Evolutionary conservation across 306 rosid species (phyloP), one percentile per base, ranked within the genome.

Genomic region (Canavalia gladiata): DNA sequence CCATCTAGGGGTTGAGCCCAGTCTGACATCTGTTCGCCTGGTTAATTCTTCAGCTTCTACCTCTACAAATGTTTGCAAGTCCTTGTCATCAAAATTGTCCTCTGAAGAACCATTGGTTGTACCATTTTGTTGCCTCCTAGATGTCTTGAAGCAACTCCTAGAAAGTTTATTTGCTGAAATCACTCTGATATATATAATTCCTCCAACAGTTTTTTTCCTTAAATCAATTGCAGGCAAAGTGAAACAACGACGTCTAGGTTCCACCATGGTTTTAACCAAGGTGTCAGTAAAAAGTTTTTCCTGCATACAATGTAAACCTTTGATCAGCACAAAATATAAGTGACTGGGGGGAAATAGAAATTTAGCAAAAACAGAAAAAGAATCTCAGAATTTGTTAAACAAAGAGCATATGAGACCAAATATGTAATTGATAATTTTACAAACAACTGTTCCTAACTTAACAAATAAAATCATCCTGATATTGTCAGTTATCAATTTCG

Each of bases 241-340:
- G 82, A 86, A 87, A 85, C 99, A 96, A 6, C 94, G 96, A 5
- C 98, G 93, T 37, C 90, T 94, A 88, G 99, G 98, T 84, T 96
- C 99, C 80, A 96, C 99, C 99, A 93, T 96, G 10, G 97, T 96
- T 83, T 90, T 96, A 42, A 82, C 90, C 82, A 96, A 70, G 45
- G 95, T 88, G 52, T 96, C 99, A 6, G 90, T 85, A 35, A 89
- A 88, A 81, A 90, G 79, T 83, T 93, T 96, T 87, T 86, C 97
- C 99, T 96, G 81, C 74, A 85, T 41, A 81, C 69, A 56, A 74
- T 55, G 45, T 12, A 66, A 52, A 58, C 51, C 42, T 52, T 33
- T 7, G 35, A 72, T 83, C 57, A 81, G 76, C 51, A 25, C 64
- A 30, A 57, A 75, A 73, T 29, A 63, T 31, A 46, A 71, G 12